Base-by-base conservation (phyloP, 2,329 filamentous ascomycete species). In the Fusarium decemcellulare region DNA sequence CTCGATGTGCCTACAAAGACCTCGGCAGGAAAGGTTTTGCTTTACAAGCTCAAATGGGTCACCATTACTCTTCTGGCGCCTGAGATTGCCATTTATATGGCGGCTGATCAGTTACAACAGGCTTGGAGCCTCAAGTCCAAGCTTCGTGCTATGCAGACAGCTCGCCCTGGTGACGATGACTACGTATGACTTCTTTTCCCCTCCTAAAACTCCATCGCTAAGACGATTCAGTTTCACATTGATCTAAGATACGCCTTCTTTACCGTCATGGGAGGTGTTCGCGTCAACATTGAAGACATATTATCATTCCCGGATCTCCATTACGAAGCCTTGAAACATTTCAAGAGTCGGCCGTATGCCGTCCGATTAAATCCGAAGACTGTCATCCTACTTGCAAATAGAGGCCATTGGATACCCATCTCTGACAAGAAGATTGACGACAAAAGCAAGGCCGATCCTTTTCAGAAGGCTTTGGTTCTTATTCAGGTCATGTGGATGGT, bases 401-500 rank as follows among this genome's bases (percentile, higher is more conserved):
- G 66, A 15, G 43, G 60, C 0, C 34, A 55, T 8, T 64, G 72
- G 8, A 61, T 70, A 2, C 36, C 29, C 1, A 42, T 72, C 14
- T 44, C 57, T 0, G 34, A 59, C 11, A 55, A 59, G 1, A 46
- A 75, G 11, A 78, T 82, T 6, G 55, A 69, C 46, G 80, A 82
- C 42, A 78, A 78, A 29, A 82, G 78, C 66, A 83, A 83, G 58
- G 76, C 76, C 2, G 74, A 81, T 29, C 64, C 60, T 1, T 59
- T 82, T 8, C 73, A 80, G 8, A 82, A 82, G 63, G 42, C 65
- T 0, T 50, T 84, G 3, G 78, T 81, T 2, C 70, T 78, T 23
- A 55, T 80, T 4, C 82, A 84, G 58, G 78, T 79, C 0, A n/a
- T 61, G 5, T 84, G 81, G 80, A 81, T 84, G 71, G 50, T 77